Base-by-base conservation (phyloP, 2,329 filamentous ascomycete species). In the Cladosporium sp. region DNA sequence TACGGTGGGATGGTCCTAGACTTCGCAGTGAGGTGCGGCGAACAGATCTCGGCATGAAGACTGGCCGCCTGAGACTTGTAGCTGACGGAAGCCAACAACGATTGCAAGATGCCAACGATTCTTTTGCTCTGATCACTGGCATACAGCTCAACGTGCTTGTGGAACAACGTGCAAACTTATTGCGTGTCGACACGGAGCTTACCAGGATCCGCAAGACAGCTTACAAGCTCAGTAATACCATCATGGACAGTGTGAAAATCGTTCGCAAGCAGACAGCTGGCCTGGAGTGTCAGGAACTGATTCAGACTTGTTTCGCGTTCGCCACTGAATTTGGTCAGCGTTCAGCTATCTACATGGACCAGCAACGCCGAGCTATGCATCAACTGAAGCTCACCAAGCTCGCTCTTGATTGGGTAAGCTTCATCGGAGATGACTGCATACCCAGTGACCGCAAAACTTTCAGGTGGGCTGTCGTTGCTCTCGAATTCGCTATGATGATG, bases 241-340 rank as follows among this genome's bases (percentile, higher is more conserved):
- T 99, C 79, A 97, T 99, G 92, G 94, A 98, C 78, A 97, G 93
- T 75, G 95, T 99, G 53, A 92, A 96, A 76, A 92, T 92, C 68
- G 95, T 99, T 69, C 87, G 93, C 69, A 89, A 88, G 71, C 94
- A 99, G 78, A 93, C 93, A 1, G 85, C 86, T 65, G 91, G 90
- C 10, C 86, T 94, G 69, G 90, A 95, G 70, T 97, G 94, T 76
- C 93, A 97, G 73, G 95, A 99, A 74, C 86, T 99, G 33, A 95
- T 99, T 69, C 95, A 99, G 78, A 96, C 93, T 5, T 99, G 94
- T 79, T 99, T 98, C 77, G 91, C 96, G 49, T 99, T 98, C 74
- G 95, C 95, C n/a, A 98, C 95, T 0, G 95, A 99, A 77, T 99
- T 99, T 71, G 95, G 95, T 53, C 94, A 97, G 77, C 90, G 95